Evolutionary conservation across 1,284 basidiomycete species (phyloP), one percentile per base, ranked within the genome.

Genomic region (Grifola frondosa): DNA sequence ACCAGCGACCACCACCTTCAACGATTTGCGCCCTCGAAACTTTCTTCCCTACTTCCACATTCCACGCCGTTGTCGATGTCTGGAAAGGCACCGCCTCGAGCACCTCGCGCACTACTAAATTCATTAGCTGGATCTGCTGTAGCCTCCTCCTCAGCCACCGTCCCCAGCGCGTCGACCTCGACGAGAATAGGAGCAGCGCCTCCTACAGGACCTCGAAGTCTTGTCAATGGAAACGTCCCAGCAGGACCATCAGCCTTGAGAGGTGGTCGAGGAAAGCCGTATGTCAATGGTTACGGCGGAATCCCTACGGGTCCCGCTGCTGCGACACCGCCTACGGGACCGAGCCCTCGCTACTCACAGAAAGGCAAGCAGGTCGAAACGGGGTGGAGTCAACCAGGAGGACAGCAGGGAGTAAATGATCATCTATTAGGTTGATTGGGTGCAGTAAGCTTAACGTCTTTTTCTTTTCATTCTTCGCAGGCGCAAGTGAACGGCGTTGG

Each of bases 61-160:
- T 36, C 42, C 34, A 51, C 45, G 51, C 30, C 44, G 34, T 42
- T 45, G 57, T 49, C 50, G 49, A 67, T 88, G 84, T 85, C 84
- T 62, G 82, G 84, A 57, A 87, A 83, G 70, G 80, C 76, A 40
- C 84, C 84, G 55, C 84, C 84, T 52, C 77, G 71, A 56, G 84
- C 84, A 46, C 84, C 84, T 40, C 69, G 84, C 49, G 84, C 84
- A 32, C 69, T 88, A 48, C 58, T 80, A 44, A 75, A 71, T 51
- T 67, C 73, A 30, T 47, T 74, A 15, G 65, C 64, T 42, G 57
- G 56, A 36, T 51, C 62, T 29, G 42, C 54, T 42, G 53, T 47
- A 37, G 50, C 56, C 22, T 51, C 61, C 16, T 52, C 58, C 31
- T 33, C 55, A 35, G 38, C 60, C 45, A 42, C 57, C 20, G 40